Conservation (phyloP, 148 eudicot species). For the Persicaria maculosa region DNA sequence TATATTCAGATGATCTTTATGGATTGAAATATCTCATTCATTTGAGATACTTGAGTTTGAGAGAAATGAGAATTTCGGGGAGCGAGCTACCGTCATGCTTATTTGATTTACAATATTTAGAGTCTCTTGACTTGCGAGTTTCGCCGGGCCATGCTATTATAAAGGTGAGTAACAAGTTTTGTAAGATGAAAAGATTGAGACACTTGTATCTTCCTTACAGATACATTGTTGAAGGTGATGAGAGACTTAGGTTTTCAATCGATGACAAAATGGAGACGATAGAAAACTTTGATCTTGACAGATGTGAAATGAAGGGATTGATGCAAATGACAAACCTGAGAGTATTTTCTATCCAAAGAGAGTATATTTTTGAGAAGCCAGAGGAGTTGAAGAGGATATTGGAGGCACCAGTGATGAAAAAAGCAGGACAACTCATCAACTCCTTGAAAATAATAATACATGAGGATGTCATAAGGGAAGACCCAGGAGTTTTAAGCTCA, state of each 20-base stretch:
- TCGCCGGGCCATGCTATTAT: too few species aligned
- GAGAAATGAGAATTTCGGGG: background rate
- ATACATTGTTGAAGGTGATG: background rate
- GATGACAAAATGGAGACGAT: background rate
- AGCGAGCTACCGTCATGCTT: background rate
- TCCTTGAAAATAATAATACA: too few species aligned
- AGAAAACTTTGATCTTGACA: background rate
- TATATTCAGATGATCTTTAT: background rate
- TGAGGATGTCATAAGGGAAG: too few species aligned
- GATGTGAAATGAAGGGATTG: background rate
- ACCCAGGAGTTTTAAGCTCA: too few species aligned
- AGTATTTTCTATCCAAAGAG: background rate
- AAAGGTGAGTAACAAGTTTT: too few species aligned
- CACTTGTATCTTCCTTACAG: background rate
- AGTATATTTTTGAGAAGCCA: too few species aligned
- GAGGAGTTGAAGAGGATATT: too few species aligned
- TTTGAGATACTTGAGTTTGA: constrained; percentile 16
- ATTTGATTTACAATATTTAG: too few species aligned
- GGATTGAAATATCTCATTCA: background rate
- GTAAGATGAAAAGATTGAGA: background rate
- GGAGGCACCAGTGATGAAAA: too few species aligned
- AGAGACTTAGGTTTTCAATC: background rate
- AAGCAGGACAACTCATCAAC: too few species aligned
- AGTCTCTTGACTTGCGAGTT: too few species aligned
- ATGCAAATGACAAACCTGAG: background rate